Evolutionary conservation across 106 monocot species (phyloP).

Genomic region (Dendrobium officinale): DNA sequence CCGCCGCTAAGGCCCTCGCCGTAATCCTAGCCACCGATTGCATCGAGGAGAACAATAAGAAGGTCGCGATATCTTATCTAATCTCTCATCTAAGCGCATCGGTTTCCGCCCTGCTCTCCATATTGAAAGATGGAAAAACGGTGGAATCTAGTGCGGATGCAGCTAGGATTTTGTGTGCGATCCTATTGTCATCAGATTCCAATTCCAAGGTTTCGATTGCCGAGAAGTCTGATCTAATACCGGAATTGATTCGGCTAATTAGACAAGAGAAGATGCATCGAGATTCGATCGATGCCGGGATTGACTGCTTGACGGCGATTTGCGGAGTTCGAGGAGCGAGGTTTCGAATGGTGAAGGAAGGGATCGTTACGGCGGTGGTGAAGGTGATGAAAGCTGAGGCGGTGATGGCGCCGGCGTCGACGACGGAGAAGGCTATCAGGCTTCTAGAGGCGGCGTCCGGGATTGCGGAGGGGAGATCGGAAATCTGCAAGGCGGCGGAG

Average conservation of each 20-base stretch:
- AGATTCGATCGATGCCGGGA: conserved; percentile 13
- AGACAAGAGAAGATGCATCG: conserved; percentile 10
- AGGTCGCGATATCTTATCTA: background rate
- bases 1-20: conserved; percentile 21
- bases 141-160: conserved; percentile 30
- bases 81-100: conserved; percentile 9
- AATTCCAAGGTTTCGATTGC: conserved; percentile 25
- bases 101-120: conserved; percentile 7
- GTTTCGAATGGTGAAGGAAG: conserved; percentile 23
- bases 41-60: conserved; percentile 2
- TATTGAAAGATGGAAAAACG: conserved; percentile 15
- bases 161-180: conserved; percentile 23
- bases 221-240: conserved; percentile 21
- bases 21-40: conserved; percentile 12
- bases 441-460: conserved; percentile 44
- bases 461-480: conserved; percentile 45
- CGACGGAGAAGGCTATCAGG: conserved; percentile 40
- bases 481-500: conserved; percentile 36
- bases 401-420: conserved; percentile 1
- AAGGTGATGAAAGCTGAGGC: background rate
- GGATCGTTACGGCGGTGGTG: conserved; percentile 21
- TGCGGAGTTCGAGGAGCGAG: conserved; percentile 9
- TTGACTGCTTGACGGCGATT: conserved; percentile 31
- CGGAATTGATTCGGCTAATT: conserved; percentile 39
- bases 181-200: conserved; percentile 9